phyloP scores from a whole-genome alignment of 1,139 yeast genomes.

The Saccharomyces hybrid region DNA sequence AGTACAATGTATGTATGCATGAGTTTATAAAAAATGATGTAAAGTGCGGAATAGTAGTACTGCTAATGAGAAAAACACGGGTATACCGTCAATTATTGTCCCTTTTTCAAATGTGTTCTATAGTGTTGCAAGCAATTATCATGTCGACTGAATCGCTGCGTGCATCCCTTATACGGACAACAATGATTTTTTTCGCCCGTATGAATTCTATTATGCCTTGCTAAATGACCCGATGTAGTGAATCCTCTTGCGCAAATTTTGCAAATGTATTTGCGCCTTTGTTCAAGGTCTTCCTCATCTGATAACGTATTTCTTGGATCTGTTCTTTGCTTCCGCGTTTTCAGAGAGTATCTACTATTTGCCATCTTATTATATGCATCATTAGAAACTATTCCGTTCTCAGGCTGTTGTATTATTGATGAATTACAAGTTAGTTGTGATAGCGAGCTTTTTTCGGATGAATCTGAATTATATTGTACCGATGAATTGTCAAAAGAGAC shows the following conservation, averaged over 20 bases:
- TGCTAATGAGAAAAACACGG: neutral
- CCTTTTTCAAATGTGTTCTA: constrained; percentile 50
- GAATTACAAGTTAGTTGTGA: neutral
- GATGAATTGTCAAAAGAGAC: neutral
- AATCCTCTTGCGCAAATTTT: constrained; percentile 27
- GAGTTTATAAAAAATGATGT: neutral
- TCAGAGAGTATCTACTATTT: neutral
- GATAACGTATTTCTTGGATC: neutral
- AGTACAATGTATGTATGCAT: neutral
- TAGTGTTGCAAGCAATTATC: constrained; percentile 93
- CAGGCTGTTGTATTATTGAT: neutral
- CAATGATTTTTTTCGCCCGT: constrained; percentile 85
- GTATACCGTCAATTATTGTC: neutral
- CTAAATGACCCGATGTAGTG: constrained; percentile 88
- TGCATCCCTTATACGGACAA: constrained; percentile 79
- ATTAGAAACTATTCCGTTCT: neutral
- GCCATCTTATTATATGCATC: neutral
- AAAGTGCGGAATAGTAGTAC: neutral
- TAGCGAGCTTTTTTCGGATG: neutral
- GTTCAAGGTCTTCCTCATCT: neutral
- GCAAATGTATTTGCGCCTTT: constrained; percentile 23
- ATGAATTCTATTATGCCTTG: constrained; percentile 84
- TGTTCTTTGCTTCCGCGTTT: neutral
- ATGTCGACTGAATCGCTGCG: constrained; percentile 80
- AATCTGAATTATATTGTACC: neutral